Evolutionary conservation across 164 flowering plant genomes (phyloP).

Genomic region (Vitis cinerea): DNA sequence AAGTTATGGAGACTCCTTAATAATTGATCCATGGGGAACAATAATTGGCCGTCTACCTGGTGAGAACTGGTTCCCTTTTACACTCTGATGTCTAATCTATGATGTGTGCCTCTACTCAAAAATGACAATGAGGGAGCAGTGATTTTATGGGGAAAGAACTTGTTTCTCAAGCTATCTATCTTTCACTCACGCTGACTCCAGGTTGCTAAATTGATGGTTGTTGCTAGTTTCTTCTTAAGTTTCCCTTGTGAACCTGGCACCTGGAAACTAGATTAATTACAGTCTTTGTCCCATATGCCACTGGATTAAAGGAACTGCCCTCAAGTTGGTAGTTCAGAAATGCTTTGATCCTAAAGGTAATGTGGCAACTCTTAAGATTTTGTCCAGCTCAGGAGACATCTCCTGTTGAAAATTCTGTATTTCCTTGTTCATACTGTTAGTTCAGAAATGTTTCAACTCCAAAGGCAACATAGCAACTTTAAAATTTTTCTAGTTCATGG

Average conservation of each 20-base stretch:
- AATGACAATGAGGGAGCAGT: background rate
- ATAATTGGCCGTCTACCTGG: slow-evolving; percentile 76
- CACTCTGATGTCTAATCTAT: background rate
- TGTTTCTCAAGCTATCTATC: background rate
- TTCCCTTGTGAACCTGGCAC: background rate
- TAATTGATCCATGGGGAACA: slow-evolving; percentile 96
- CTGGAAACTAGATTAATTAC: background rate
- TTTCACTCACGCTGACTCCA: background rate
- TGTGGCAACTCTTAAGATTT: background rate
- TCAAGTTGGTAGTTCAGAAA: too few species aligned
- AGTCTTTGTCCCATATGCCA: background rate
- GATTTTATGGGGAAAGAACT: background rate
- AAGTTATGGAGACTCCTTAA: slow-evolving; percentile 80
- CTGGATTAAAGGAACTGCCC: background rate
- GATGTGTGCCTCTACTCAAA: background rate
- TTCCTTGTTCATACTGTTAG: too few species aligned
- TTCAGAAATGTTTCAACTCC: too few species aligned
- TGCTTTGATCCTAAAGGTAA: background rate
- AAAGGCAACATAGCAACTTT: too few species aligned
- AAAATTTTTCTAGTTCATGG: too few species aligned
- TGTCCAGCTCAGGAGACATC: too few species aligned
- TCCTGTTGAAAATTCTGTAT: too few species aligned
- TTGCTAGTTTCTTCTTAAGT: too few species aligned
- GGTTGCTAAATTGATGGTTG: background rate
- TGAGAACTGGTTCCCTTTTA: slow-evolving; percentile 20